These are phyloP conservation scores for Euphorbia peplus DNA, from an alignment of 345 rosid species.

Conservation along the genomic window DNA sequence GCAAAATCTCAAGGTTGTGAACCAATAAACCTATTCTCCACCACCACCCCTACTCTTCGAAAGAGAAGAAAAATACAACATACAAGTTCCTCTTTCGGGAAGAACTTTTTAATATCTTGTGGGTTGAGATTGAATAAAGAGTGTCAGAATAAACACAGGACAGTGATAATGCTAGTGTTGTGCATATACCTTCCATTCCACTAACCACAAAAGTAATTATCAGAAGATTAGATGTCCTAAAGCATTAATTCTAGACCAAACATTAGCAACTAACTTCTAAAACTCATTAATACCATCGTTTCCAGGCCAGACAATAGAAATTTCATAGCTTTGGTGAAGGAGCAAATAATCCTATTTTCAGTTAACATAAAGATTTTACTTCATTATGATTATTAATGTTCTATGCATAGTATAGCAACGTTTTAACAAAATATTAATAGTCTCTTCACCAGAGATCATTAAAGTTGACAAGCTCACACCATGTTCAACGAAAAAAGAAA, in stretches of 20 bases:
- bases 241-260: background rate
- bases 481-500: background rate
- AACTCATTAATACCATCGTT: background rate
- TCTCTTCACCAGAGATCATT: background rate
- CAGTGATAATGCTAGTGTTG: background rate
- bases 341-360: background rate
- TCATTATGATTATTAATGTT: background rate
- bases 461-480: background rate
- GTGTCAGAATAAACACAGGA: background rate
- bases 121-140: background rate
- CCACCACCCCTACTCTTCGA: background rate
- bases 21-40: no score
- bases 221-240: background rate
- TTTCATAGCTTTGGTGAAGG: background rate
- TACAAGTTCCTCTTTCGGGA: no score
- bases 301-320: background rate
- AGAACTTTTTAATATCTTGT: background rate
- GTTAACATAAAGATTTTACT: background rate
- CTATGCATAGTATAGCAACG: background rate
- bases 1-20: background rate
- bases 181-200: background rate
- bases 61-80: background rate
- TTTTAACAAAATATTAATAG: background rate
- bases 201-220: background rate
- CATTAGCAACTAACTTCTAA: background rate